Evolutionary conservation across 768 basidiomycete genomes (phyloP).

Genomic region (Hypsizygus marmoreus): DNA sequence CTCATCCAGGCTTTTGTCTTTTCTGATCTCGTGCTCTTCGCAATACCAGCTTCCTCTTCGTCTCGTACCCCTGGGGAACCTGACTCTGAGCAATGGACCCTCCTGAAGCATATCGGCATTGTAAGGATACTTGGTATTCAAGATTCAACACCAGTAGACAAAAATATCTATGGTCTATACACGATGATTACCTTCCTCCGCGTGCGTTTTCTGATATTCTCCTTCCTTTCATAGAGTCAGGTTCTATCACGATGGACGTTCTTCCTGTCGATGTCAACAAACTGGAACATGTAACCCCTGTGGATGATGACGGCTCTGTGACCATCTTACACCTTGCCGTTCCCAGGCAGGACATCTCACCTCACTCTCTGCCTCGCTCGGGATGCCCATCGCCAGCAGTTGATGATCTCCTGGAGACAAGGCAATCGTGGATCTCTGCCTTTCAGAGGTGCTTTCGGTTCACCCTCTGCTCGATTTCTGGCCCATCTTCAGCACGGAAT

Average conservation of each 20-base stretch:
- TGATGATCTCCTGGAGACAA: background rate
- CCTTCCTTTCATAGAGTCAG: conserved; percentile 21
- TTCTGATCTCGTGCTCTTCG: conserved; percentile 69
- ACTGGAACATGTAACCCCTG: conserved; percentile 37
- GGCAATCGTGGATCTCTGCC: conserved; percentile 47
- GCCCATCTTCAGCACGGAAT: conserved; percentile 23
- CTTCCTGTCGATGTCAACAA: conserved; percentile 45
- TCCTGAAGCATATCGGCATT: conserved; percentile 39
- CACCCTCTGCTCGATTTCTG: conserved; percentile 41
- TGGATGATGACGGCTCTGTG: conserved; percentile 31
- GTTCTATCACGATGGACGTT: conserved; percentile 48
- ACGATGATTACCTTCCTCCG: background rate
- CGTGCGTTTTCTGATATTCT: background rate
- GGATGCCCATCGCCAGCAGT: conserved; percentile 3
- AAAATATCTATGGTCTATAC: conserved; percentile 14
- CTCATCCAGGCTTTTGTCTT: conserved; percentile 47
- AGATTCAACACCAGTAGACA: conserved; percentile 4
- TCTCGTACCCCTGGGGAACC: too few species aligned
- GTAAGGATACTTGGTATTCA: conserved; percentile 45
- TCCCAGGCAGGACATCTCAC: conserved; percentile 9
- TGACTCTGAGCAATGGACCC: conserved; percentile 23
- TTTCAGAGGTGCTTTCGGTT: conserved; percentile 53
- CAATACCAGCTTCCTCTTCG: conserved; percentile 31
- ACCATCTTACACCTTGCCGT: conserved; percentile 35
- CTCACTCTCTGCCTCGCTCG: conserved; percentile 15